Evolutionary conservation across 257 asterid species (phyloP), one percentile per base, ranked within the genome.

Genomic region (Ligustrum vulgare): DNA sequence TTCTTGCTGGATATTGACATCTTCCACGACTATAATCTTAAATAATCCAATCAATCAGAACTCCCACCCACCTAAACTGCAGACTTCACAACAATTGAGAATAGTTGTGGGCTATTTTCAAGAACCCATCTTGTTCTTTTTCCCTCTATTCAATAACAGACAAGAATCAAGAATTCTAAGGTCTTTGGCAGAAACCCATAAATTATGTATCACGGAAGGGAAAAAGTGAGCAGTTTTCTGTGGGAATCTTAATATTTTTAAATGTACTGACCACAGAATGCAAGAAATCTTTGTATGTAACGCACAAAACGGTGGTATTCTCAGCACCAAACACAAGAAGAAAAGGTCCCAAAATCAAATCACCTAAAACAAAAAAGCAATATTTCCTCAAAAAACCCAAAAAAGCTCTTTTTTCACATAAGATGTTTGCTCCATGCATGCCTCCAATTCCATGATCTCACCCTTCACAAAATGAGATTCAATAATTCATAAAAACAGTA

Each of bases 1-100:
- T 88, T 93, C 84, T 90, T 92, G 87, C 86, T 84, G 85, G 94
- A 75, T 83, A 86, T 85, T 45, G 90, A 82, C 91, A 87, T 90
- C 80, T 54, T 81, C 80, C 65, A 78, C 79, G 28, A 68, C 54
- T 51, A 28, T 5, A 70, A 79, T 70, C 78, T 49, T 35, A 73
- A 60, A n/a, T 18, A 71, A 43, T n/a, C 35, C 77, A 71, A 71
- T 51, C 49, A 51, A 51, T 6, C 23, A 51, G 22, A 49, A 2
- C 60, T 2, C 56, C 56, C n/a, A 36, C 28, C 34, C 35, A 51
- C 62, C 62, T 10, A 51, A 23, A 51, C 37, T 43, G 33, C 56
- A 65, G 8, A 51, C 72, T 73, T 74, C 36, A 43, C 36, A 51
- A 31, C 34, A 68, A 34, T 36, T 64, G 36, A 49, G 22, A 72